These are phyloP conservation scores for Fusarium decemcellulare DNA, from an alignment of 2,329 filamentous ascomycete species.

Conservation along the genomic window DNA sequence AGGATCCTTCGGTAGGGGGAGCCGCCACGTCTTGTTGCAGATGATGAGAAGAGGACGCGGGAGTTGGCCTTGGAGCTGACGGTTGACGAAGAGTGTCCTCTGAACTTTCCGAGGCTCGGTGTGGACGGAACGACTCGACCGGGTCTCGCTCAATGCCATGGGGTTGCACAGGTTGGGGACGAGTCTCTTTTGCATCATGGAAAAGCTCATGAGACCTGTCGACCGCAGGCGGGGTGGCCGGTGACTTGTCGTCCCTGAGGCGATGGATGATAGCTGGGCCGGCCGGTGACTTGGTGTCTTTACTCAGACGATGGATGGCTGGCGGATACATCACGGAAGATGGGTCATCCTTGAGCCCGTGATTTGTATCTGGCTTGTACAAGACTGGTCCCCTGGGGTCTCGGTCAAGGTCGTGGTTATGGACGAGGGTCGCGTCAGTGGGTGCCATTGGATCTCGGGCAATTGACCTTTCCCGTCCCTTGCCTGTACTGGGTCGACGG, in stretches of 20 bases:
- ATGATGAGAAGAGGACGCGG: conserved; percentile 22
- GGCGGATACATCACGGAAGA: conserved; percentile 20
- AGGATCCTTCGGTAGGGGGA: conserved; percentile 1
- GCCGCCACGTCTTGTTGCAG: conserved; percentile 28
- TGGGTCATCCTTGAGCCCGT: conserved; percentile 24
- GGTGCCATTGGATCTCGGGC: conserved; percentile 20
- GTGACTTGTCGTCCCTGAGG: conserved; percentile 30
- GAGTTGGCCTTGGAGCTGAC: conserved; percentile 8
- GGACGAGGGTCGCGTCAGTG: conserved; percentile 25
- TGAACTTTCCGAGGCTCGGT: conserved; percentile 7
- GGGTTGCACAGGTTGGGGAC: not conserved
- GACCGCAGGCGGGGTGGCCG: conserved; percentile 22
- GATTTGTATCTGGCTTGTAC: not conserved
- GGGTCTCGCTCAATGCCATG: conserved; percentile 29
- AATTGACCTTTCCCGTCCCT: conserved; percentile 30
- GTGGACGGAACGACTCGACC: conserved; percentile 17
- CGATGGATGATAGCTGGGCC: conserved; percentile 29
- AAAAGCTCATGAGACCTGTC: conserved; percentile 28
- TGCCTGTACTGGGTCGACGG: conserved; percentile 11
- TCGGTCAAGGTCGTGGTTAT: conserved; percentile 23
- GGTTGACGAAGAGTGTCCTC: conserved; percentile 34
- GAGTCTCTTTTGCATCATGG: conserved; percentile 18
- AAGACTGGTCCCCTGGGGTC: conserved; percentile 17
- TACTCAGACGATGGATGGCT: conserved; percentile 29
- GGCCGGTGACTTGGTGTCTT: conserved; percentile 27